phyloP scores from a whole-genome alignment of 805 yeast species.

The Lachancea cidri region DNA sequence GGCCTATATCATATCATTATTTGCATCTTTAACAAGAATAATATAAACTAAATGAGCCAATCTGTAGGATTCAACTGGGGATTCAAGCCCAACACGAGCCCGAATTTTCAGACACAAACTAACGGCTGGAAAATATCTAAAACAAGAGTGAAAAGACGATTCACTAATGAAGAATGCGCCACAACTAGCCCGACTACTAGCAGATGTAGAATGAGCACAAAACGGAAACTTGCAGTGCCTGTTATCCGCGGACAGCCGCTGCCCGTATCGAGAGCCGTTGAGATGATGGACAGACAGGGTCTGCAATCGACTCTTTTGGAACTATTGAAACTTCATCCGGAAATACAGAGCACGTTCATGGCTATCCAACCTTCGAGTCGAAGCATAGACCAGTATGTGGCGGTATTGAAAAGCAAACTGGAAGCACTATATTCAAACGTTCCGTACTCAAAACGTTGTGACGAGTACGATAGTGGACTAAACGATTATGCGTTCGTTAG shows the following conservation, averaged over 20 bases:
- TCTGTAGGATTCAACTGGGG: slow-evolving; percentile 20
- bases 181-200: slow-evolving; percentile 2
- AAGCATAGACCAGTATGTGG: slow-evolving; percentile 20
- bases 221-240: slow-evolving; percentile 5
- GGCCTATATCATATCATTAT: background rate
- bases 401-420: slow-evolving; percentile 20
- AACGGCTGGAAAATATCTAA: slow-evolving; percentile 6
- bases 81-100: slow-evolving; percentile 10
- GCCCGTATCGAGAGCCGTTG: slow-evolving; percentile 31
- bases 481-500: slow-evolving; percentile 35
- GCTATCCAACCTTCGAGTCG: slow-evolving; percentile 16
- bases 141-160: slow-evolving; percentile 14
- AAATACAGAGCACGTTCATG: slow-evolving; percentile 17
- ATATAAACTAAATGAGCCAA: slow-evolving; percentile 9
- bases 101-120: background rate
- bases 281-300: slow-evolving; percentile 29
- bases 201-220: slow-evolving; percentile 5
- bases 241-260: slow-evolving; percentile 28
- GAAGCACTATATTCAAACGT: slow-evolving; percentile 21
- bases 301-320: slow-evolving; percentile 20
- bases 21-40: no score
- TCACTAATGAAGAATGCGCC: slow-evolving; percentile 7
- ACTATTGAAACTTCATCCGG: slow-evolving; percentile 24
- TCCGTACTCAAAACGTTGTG: slow-evolving; percentile 26
- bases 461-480: slow-evolving; percentile 9